A percentile compares a stretch with the other conserved stretches of the same genome.
phyloP scores from a whole-genome alignment of 495 filamentous ascomycete genomes.

The Talaromyces stipitatus region DNA sequence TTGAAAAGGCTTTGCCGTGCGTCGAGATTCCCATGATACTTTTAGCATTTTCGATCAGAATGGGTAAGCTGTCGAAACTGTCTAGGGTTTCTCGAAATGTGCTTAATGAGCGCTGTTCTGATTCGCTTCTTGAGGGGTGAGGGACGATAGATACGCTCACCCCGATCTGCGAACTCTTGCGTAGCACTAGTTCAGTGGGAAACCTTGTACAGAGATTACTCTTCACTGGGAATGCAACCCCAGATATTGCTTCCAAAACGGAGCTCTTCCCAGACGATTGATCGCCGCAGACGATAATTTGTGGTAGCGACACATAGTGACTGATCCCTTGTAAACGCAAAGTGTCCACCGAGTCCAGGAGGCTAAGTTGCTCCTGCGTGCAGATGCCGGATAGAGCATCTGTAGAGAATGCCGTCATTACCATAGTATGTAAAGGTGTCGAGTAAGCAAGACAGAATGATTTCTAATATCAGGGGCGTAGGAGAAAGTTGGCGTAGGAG shows the following conservation, averaged over 20 bases:
- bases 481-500: no score
- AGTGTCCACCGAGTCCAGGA: constrained; percentile 50
- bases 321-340: constrained; percentile 49
- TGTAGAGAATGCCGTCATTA: no score
- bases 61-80: constrained; percentile 23
- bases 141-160: constrained; percentile 33
- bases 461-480: no score
- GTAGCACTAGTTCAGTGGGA: constrained; percentile 56
- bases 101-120: constrained; percentile 15
- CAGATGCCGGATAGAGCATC: no score
- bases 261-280: constrained; percentile 70
- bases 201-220: constrained; percentile 61
- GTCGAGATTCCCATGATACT: constrained; percentile 41
- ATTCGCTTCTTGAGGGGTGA: constrained; percentile 15
- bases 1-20: constrained; percentile 28
- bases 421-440: no score
- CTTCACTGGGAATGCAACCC: constrained; percentile 60
- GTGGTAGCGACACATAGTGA: constrained; percentile 52
- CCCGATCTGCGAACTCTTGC: constrained; percentile 22
- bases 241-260: constrained; percentile 64
- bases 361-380: constrained; percentile 35
- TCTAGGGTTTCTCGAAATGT: constrained; percentile 28
- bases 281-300: constrained; percentile 67
- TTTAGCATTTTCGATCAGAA: constrained; percentile 43
- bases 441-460: no score